Percentiles rank a stretch among this genome's conserved stretches.
Evolutionary conservation across 441 rosid genomes (phyloP).

Genomic region (Pelargonium hybrid): DNA sequence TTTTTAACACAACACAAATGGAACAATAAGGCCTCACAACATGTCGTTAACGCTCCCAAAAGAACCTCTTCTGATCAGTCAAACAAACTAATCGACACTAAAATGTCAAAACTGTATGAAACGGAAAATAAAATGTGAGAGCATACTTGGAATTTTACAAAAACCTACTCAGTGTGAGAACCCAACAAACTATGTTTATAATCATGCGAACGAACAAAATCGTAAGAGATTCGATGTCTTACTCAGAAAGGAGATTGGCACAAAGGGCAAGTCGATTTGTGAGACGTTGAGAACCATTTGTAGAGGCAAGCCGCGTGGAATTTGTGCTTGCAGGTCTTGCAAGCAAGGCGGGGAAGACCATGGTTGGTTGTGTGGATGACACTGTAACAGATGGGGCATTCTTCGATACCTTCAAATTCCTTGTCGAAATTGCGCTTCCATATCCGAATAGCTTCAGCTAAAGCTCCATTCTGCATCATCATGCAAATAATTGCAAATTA

Average conservation of each 20-base stretch:
- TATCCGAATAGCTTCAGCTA: constrained; percentile 80
- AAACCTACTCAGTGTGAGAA: too few species aligned
- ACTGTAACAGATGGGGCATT: constrained; percentile 96
- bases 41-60: too few species aligned
- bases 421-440: constrained; percentile 94
- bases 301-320: constrained; percentile 83
- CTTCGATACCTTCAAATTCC: constrained; percentile 95
- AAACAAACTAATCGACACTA: too few species aligned
- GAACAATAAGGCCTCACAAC: too few species aligned
- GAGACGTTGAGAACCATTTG: constrained; percentile 92
- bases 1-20: too few species aligned
- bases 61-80: too few species aligned
- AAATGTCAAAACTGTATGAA: too few species aligned
- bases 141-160: too few species aligned
- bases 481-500: background rate
- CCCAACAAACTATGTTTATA: background rate
- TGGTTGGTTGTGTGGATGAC: constrained; percentile 82
- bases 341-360: constrained; percentile 88
- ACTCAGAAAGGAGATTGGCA: constrained; percentile 84
- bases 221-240: background rate
- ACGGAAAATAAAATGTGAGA: too few species aligned
- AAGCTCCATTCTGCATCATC: constrained; percentile 82
- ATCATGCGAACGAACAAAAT: constrained; percentile 1
- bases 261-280: constrained; percentile 81
- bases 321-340: constrained; percentile 92